Base-by-base conservation (phyloP, 192 early-diverging fungal species). In the Coemansia sp. region DNA sequence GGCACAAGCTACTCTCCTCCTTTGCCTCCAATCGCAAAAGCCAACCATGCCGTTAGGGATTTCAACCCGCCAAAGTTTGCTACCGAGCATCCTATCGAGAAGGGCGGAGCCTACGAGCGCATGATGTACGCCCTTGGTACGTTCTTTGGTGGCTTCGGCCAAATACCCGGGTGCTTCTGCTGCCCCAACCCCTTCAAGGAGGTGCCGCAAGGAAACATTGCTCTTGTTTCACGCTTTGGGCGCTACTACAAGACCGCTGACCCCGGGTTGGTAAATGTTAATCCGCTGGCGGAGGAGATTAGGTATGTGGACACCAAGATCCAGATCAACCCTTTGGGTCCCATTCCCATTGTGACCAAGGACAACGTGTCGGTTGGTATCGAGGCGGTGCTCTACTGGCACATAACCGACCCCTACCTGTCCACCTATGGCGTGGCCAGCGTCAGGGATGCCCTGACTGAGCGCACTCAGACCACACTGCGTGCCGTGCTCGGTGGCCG, bases 391-490 rank as follows among this genome's bases (percentile, higher is more conserved):
- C 68, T 96, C 1, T 94, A 87, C 53, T 95, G 89, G 89, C 81
- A 91, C 42, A 61, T 88, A 34, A 68, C 81, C 17, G 87, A 91
- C 47, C 89, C 89, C 5, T 93, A 88, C 33, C 78, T 87, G 50
- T 82, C 90, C 6, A 75, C 78, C 14, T 97, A 85, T 71, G 82
- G 87, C 13, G 90, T 96, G 8, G 75, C 78, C n/a, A 72, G 92
- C 53, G 89, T 94, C n/a, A 64, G 56, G n/a, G 63, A 80, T 24
- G 90, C 92, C 5, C 69, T 97, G 35, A 64, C 85, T 26, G 94
- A 97, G 65, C 79, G 92, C 44, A 93, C 94, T 2, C 88, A 92
- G 64, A 95, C 94, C 13, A 95, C 92, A 0, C 63, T 97, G 23
- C 78, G 94, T 11, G 87, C 91, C 19, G 87, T 90, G 35, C 59